Evolutionary conservation across 2,329 filamentous ascomycete genomes (phyloP).

Genomic region (Dothistroma pini): DNA sequence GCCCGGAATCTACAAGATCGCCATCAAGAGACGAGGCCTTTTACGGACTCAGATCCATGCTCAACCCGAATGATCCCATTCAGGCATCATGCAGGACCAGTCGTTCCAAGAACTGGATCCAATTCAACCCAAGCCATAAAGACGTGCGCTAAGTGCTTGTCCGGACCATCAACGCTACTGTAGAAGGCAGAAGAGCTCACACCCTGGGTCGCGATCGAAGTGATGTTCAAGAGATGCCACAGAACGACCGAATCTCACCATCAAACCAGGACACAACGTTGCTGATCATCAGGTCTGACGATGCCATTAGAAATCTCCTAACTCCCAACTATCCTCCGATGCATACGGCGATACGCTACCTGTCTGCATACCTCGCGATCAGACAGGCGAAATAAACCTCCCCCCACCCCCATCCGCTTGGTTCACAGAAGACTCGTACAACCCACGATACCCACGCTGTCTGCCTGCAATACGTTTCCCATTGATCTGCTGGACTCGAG

Average conservation of each 20-base stretch:
- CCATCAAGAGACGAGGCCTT: not conserved
- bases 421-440: slow-evolving; percentile 59
- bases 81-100: not conserved
- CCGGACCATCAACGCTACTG: not conserved
- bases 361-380: slow-evolving; percentile 31
- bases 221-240: too few relatives aligned
- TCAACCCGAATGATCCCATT: slow-evolving; percentile 3
- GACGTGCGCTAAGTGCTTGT: not conserved
- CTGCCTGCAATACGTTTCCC: slow-evolving; percentile 28
- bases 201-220: too few relatives aligned
- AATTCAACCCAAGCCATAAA: not conserved
- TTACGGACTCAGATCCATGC: not conserved
- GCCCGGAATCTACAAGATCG: not conserved
- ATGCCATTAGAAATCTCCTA: too few relatives aligned
- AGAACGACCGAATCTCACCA: not conserved
- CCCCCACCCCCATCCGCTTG: slow-evolving; percentile 57
- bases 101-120: not conserved
- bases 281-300: too few relatives aligned
- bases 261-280: not conserved
- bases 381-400: slow-evolving; percentile 65
- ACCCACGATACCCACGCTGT: slow-evolving; percentile 55
- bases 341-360: not conserved
- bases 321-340: not conserved
- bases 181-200: not conserved
- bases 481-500: slow-evolving; percentile 27